These are phyloP conservation scores for Penicillium concentricum DNA, from an alignment of 2,329 filamentous ascomycete genomes.

Conservation along the genomic window DNA sequence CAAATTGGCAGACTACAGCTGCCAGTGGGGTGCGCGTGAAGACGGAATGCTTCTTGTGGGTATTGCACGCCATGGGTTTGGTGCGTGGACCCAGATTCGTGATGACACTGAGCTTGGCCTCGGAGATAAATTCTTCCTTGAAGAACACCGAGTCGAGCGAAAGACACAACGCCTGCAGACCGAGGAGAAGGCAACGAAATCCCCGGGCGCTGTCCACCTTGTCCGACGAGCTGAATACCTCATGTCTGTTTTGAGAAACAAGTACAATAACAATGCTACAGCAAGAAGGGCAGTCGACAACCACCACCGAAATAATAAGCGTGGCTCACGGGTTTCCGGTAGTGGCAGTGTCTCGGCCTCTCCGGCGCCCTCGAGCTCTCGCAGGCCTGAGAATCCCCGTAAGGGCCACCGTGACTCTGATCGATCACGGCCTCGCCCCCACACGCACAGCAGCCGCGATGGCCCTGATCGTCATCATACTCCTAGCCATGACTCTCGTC, in stretches of 20 bases:
- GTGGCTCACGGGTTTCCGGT: constrained; percentile 45
- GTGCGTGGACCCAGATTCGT: constrained; percentile 90
- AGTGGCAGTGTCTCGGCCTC: constrained; percentile 46
- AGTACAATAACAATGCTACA: constrained; percentile 68
- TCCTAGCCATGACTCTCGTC: constrained; percentile 41
- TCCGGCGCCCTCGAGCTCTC: constrained; percentile 41
- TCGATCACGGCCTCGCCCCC: constrained; percentile 41
- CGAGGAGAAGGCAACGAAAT: constrained; percentile 62
- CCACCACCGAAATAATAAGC: constrained; percentile 93
- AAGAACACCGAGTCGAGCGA: constrained; percentile 97
- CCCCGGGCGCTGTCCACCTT: constrained; percentile 94
- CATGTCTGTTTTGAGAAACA: constrained; percentile 88
- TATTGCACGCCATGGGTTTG: constrained; percentile 90
- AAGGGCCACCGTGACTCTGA: constrained; percentile 45
- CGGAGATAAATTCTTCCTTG: constrained; percentile 87
- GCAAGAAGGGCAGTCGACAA: constrained; percentile 83
- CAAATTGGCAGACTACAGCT: constrained; percentile 88
- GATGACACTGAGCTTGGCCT: constrained; percentile 86
- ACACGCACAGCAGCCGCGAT: constrained; percentile 43
- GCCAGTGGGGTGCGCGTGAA: constrained; percentile 86
- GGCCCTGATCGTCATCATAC: constrained; percentile 45
- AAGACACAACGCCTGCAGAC: constrained; percentile 80
- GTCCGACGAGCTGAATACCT: constrained; percentile 94
- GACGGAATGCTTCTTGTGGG: constrained; percentile 97
- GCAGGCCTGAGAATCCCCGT: constrained; percentile 23